Percentiles rank a stretch among this genome's conserved stretches.
phyloP scores from a whole-genome alignment of 495 filamentous ascomycete species.

The Jackrogersella multiformis region DNA sequence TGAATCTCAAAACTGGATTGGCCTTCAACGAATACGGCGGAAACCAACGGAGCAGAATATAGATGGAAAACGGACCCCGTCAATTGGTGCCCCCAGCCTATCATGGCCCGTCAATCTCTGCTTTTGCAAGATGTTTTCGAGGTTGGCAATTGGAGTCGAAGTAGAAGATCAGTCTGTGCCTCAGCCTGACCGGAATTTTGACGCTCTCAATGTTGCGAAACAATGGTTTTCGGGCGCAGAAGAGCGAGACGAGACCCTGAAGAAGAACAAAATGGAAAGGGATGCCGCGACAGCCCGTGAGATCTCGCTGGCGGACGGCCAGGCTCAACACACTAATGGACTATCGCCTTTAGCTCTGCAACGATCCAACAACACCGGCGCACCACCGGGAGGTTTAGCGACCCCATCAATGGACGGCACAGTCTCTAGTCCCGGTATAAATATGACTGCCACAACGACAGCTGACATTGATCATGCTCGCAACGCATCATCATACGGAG shows the following conservation, averaged over 20 bases:
- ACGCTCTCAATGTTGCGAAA: slow-evolving; percentile 74
- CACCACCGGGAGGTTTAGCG: slow-evolving; percentile 67
- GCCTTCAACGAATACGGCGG: slow-evolving; percentile 44
- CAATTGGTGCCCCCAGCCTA: slow-evolving; percentile 47
- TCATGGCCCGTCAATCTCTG: slow-evolving; percentile 62
- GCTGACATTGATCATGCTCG: slow-evolving; percentile 42
- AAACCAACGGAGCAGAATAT: slow-evolving; percentile 52
- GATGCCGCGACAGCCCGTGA: slow-evolving; percentile 58
- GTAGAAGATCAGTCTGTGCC: slow-evolving; percentile 28
- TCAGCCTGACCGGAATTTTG: slow-evolving; percentile 47
- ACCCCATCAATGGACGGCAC: slow-evolving; percentile 61
- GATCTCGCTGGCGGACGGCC: slow-evolving; percentile 49
- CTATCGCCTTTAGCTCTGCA: slow-evolving; percentile 56
- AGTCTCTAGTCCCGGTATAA: slow-evolving; percentile 59
- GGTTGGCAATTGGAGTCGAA: slow-evolving; percentile 33
- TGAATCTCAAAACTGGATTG: slow-evolving; percentile 37
- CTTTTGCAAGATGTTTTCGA: slow-evolving; percentile 54
- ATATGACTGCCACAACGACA: slow-evolving; percentile 29
- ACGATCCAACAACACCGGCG: slow-evolving; percentile 60
- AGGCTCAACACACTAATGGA: slow-evolving; percentile 46
- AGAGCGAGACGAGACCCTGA: slow-evolving; percentile 57
- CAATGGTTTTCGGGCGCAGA: slow-evolving; percentile 67
- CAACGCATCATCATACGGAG: slow-evolving; percentile 39
- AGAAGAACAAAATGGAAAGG: slow-evolving; percentile 63
- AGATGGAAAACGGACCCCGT: slow-evolving; percentile 55